A percentile compares a stretch with the other conserved stretches of the same genome.
phyloP scores from a whole-genome alignment of 495 filamentous ascomycete species.

The Aspergillus ellipticus region DNA sequence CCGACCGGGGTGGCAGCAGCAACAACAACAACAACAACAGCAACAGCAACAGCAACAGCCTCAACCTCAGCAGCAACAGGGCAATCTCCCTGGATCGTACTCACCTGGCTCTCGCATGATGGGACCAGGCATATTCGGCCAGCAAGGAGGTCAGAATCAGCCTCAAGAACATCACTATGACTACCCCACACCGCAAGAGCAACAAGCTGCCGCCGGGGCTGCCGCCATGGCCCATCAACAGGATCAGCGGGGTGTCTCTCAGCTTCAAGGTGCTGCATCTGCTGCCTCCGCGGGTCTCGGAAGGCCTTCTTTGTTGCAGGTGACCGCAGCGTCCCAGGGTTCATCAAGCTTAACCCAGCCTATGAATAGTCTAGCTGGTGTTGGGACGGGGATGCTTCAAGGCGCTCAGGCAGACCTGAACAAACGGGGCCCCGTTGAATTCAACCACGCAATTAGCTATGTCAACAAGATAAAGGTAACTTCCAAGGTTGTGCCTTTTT shows the following conservation, averaged over 20 bases:
- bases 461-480: constrained; percentile 99
- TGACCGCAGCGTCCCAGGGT: constrained; percentile 43
- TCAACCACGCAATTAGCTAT: constrained; percentile 99
- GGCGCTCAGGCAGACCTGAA: constrained; percentile 63
- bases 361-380: constrained; percentile 43
- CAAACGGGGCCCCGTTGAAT: constrained; percentile 93
- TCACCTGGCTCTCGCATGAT: constrained; percentile 44
- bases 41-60: constrained; percentile 50
- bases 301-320: constrained; percentile 40
- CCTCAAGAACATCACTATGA: constrained; percentile 42
- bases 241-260: constrained; percentile 77
- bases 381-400: constrained; percentile 43
- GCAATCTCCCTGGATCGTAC: constrained; percentile 35
- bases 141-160: constrained; percentile 36
- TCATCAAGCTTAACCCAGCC: constrained; percentile 47
- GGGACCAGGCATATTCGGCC: constrained; percentile 36
- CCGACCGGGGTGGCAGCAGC: constrained; percentile 45
- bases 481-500: not conserved
- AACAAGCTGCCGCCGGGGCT: constrained; percentile 44
- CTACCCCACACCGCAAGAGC: constrained; percentile 45
- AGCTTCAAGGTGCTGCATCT: constrained; percentile 71
- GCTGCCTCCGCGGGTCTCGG: constrained; percentile 52
- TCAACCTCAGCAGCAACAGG: constrained; percentile 23
- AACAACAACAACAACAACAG: constrained; percentile 32
- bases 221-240: constrained; percentile 64